Base-by-base conservation (phyloP, 805 yeast species). In the Barnettozyma salicaria region DNA sequence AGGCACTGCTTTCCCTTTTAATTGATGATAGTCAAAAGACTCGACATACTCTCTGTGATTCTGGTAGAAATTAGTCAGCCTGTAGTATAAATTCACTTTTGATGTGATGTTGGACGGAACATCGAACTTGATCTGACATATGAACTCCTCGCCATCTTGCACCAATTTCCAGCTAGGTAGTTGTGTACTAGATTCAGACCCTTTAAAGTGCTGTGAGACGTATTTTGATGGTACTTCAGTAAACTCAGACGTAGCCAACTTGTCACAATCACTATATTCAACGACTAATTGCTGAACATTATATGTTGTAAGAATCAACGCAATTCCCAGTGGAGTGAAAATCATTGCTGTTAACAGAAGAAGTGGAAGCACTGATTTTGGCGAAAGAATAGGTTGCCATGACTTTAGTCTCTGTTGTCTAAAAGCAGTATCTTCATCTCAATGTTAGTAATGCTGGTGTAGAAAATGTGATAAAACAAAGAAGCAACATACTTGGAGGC, bases 41-140 rank as follows among this genome's bases (percentile, higher is more conserved):
- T 77, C 78, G 23, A 90, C 97, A 56, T 87, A 92, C 44, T 92
- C 85, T 43, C 98, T 76, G 63, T 92, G 98, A 59, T 92, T 92
- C 59, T 92, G 97, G 59, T 71, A 88, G 60, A 90, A 92, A 57
- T 87, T 87, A 24, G 96, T 88, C 52, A 92, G 66, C 48, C 79
- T 78, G 64, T 92, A 92, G 63, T 86, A 92, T 45, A 87, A 54
- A 56, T 70, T 88, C 7, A 88, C 55, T 4, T 95, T 86, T 3
- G 80, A 74, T 28, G 76, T 68, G 57, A 92, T 68, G 38, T 78
- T 78, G 30, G 67, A 66, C 11, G 96, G 94, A 19, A 87, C 58
- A 27, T 74, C 73, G 62, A 92, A 90, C 51, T 77, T 74, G 26
- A 92, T 50, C 20, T 69, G 64, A 60, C 98, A 90, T 3, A 64